Evolutionary conservation across 1,284 basidiomycete genomes (phyloP).

Genomic region (Chiua sp.): DNA sequence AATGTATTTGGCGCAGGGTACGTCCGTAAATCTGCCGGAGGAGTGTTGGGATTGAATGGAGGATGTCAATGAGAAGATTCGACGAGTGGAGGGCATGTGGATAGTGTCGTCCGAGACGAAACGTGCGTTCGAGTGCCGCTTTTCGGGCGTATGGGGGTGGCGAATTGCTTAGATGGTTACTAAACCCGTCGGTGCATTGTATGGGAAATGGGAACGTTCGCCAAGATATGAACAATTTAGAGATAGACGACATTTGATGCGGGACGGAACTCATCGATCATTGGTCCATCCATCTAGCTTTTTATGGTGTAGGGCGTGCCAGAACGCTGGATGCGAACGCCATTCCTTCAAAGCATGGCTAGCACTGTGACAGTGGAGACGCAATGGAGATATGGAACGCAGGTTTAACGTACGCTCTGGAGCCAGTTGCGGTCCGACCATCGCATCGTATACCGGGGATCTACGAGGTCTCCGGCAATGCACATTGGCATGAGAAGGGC

Average conservation of each 20-base stretch:
- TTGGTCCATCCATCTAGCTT: constrained; percentile 20
- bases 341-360: neutral
- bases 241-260: neutral
- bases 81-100: neutral
- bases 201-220: neutral
- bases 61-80: neutral
- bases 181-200: constrained; percentile 4
- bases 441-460: constrained; percentile 21
- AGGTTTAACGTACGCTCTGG: constrained; percentile 11
- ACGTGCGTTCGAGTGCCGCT: neutral
- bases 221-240: neutral
- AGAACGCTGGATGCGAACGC: constrained; percentile 10
- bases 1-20: no score
- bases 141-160: constrained; percentile 1
- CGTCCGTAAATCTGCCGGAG: neutral
- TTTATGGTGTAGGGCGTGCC: constrained; percentile 9
- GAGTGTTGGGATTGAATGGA: neutral
- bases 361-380: neutral
- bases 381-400: neutral
- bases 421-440: neutral
- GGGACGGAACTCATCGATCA: constrained; percentile 1
- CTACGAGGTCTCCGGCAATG: constrained; percentile 18
- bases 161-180: constrained; percentile 5
- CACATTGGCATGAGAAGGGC: constrained; percentile 16
- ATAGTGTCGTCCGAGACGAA: constrained; percentile 1